These are phyloP conservation scores for Picocystis sp. DNA, from an alignment of 163 green algal genomes.

Conservation along the genomic window DNA sequence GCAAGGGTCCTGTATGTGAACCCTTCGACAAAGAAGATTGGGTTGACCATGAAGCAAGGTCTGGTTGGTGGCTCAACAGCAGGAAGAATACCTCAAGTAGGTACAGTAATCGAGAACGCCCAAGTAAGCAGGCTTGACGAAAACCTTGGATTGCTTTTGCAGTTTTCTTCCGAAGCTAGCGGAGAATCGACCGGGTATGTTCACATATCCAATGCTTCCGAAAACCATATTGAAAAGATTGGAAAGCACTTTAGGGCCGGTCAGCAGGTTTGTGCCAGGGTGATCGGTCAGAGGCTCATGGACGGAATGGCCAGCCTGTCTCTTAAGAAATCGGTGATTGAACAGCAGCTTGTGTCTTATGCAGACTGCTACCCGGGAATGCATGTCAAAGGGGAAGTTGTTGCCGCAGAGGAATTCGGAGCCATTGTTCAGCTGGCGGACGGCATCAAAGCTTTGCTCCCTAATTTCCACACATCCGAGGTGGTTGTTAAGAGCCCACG, in stretches of 20 bases:
- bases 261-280: constrained; percentile 33
- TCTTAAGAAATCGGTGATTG: constrained; percentile 30
- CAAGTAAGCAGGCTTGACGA: constrained; percentile 49
- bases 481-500: constrained; percentile 16
- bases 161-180: constrained; percentile 7
- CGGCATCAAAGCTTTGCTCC: constrained; percentile 35
- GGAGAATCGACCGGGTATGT: constrained; percentile 22
- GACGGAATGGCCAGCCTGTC: constrained; percentile 59
- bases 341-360: constrained; percentile 20
- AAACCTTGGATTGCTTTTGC: constrained; percentile 49
- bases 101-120: constrained; percentile 33
- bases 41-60: constrained; percentile 52
- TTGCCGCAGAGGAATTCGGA: constrained; percentile 33
- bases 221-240: constrained; percentile 32
- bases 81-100: constrained; percentile 32
- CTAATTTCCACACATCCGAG: constrained; percentile 35
- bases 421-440: constrained; percentile 36
- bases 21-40: constrained; percentile 40
- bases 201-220: constrained; percentile 44
- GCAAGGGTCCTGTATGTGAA: constrained; percentile 75
- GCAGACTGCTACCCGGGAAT: constrained; percentile 47
- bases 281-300: constrained; percentile 71
- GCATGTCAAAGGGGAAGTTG: constrained; percentile 41
- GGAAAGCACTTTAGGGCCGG: constrained; percentile 45
- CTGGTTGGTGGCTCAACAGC: constrained; percentile 28